Percentiles rank a stretch among this genome's conserved stretches.
These are phyloP conservation scores for Kodamaea alishanica DNA, from an alignment of 1,139 yeast species.

Conservation along the genomic window DNA sequence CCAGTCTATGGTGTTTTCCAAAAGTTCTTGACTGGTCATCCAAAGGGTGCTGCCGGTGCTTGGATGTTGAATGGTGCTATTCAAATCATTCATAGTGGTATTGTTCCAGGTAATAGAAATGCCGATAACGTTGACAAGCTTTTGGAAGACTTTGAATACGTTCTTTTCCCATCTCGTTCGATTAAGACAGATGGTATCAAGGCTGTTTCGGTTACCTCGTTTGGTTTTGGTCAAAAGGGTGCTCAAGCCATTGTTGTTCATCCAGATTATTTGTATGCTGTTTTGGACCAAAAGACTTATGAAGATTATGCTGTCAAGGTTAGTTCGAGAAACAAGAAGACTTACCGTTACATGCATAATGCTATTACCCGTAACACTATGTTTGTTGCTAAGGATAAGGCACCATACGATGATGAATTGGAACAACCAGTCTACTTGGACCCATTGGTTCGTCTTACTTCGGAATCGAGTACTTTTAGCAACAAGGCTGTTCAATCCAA, in stretches of 20 bases:
- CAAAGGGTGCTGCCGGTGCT: conserved; percentile 99
- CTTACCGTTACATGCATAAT: conserved; percentile 94
- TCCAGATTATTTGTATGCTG: conserved; percentile 89
- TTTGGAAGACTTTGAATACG: conserved; percentile 79
- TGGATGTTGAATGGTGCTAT: conserved; percentile 99
- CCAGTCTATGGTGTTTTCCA: conserved; percentile 98
- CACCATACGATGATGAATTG: conserved; percentile 86
- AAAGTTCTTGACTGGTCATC: conserved; percentile 98
- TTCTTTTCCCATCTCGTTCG: conserved; percentile 90
- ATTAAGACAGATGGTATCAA: conserved; percentile 94
- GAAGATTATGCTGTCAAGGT: conserved; percentile 70
- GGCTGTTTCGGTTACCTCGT: conserved; percentile 95
- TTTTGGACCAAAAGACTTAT: conserved; percentile 68
- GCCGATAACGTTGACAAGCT: conserved; percentile 91
- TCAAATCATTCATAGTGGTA: conserved; percentile 86
- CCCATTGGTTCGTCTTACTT: conserved; percentile 84
- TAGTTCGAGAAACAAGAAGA: conserved; percentile 75
- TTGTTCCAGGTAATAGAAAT: conserved; percentile 98
- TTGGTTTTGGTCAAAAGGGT: conserved; percentile 99
- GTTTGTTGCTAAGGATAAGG: conserved; percentile 89
- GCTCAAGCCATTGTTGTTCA: conserved; percentile 91
- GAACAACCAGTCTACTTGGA: conserved; percentile 91
- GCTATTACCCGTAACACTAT: conserved; percentile 88
- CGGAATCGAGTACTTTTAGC: conserved; percentile 50
- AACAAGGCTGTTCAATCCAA: conserved; percentile 37